phyloP scores from a whole-genome alignment of 345 rosid genomes.

The Eucalyptus polybractea region DNA sequence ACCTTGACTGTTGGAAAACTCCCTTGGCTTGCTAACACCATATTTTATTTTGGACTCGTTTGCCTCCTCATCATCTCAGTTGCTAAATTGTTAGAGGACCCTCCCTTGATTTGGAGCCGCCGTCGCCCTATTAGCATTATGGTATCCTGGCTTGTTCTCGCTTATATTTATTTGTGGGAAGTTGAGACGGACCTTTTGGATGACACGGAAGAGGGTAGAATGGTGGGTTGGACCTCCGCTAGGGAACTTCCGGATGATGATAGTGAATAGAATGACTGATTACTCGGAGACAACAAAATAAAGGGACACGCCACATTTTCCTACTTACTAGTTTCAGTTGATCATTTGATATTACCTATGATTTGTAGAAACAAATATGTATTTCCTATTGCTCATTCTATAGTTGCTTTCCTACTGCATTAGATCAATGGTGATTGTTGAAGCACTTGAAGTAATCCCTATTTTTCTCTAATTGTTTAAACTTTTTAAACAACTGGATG shows the following conservation, averaged over 20 bases:
- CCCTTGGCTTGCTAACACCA: background rate
- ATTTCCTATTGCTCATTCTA: background rate
- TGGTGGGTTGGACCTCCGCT: accelerated
- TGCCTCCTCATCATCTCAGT: background rate
- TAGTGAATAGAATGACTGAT: background rate
- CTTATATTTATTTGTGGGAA: background rate
- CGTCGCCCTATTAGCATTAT: background rate
- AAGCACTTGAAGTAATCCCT: background rate
- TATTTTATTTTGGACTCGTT: background rate
- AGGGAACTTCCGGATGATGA: background rate
- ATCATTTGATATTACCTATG: background rate
- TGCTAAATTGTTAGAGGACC: background rate
- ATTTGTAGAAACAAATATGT: background rate
- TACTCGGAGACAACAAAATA: background rate
- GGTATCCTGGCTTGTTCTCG: background rate
- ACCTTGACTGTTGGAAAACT: background rate
- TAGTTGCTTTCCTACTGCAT: background rate
- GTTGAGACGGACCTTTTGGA: background rate
- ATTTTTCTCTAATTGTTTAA: too few relatives aligned
- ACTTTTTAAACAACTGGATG: background rate
- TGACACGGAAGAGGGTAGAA: background rate
- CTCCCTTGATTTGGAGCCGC: background rate
- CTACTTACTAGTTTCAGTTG: background rate
- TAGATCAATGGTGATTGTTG: background rate
- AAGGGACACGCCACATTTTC: background rate